Conservation (phyloP, 2,329 filamentous ascomycete species). For the Colletotrichum destructivum region DNA sequence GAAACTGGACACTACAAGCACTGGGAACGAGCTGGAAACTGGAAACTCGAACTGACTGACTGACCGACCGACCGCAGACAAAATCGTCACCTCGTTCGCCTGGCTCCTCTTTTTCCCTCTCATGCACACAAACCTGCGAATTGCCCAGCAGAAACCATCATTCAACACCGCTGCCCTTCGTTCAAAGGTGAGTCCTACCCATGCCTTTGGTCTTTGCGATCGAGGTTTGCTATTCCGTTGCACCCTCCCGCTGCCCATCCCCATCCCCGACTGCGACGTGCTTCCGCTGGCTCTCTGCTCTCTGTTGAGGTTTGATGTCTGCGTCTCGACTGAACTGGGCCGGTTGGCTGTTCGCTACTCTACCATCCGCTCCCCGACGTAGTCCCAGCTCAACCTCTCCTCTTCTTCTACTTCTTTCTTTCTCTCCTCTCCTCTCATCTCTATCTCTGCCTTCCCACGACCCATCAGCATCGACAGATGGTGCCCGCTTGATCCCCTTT, state of each 20-base stretch:
- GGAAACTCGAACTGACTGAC: conserved; percentile 25
- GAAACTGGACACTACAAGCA: conserved; percentile 21
- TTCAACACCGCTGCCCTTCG: conserved; percentile 49
- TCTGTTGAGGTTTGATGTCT: conserved; percentile 23
- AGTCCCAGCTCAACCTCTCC: conserved; percentile 39
- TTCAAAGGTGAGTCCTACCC: conserved; percentile 56
- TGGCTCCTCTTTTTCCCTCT: conserved; percentile 60
- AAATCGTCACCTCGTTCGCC: conserved; percentile 58
- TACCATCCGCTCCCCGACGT: conserved; percentile 30
- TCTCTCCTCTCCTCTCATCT: conserved; percentile 25
- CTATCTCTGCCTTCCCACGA: conserved; percentile 21
- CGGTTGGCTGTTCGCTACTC: conserved; percentile 18
- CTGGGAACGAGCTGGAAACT: conserved; percentile 17
- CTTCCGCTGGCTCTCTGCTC: not conserved
- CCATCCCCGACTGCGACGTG: conserved; percentile 21
- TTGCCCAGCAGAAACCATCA: conserved; percentile 54
- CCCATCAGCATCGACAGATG: conserved; percentile 23
- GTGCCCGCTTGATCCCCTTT: not conserved
- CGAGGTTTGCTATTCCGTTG: conserved; percentile 48
- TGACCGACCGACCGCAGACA: conserved; percentile 50
- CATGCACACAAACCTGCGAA: conserved; percentile 57
- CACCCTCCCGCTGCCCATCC: conserved; percentile 9
- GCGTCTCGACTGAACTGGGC: conserved; percentile 2
- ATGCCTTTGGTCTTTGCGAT: conserved; percentile 55
- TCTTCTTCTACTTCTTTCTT: conserved; percentile 23